Conservation (phyloP, 192 early-diverging fungal genomes). For the Geranomyces variabilis region DNA sequence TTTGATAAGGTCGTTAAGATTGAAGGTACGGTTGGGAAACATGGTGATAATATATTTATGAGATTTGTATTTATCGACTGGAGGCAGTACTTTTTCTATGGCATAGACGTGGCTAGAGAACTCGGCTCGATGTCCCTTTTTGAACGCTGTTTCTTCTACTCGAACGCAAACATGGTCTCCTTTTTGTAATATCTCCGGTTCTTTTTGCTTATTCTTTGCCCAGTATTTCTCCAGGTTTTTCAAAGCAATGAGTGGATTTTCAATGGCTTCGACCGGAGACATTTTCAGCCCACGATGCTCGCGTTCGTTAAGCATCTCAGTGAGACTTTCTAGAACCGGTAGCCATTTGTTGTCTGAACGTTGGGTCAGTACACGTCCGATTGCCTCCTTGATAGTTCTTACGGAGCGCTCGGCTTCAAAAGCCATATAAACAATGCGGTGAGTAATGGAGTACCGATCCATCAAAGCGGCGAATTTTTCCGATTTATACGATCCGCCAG, state of each 20-base stretch:
- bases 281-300: slow-evolving; percentile 24
- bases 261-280: slow-evolving; percentile 18
- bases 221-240: slow-evolving; percentile 18
- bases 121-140: slow-evolving; percentile 3
- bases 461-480: slow-evolving; percentile 1
- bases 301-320: slow-evolving; percentile 9
- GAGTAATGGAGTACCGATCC: slow-evolving; percentile 14
- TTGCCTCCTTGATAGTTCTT: slow-evolving; percentile 10
- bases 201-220: slow-evolving; percentile 9
- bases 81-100: slow-evolving; percentile 7
- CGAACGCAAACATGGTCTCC: slow-evolving; percentile 13
- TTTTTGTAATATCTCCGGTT: slow-evolving; percentile 1
- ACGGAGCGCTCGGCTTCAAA: slow-evolving; percentile 25
- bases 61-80: slow-evolving; percentile 6
- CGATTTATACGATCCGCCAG: slow-evolving; percentile 16
- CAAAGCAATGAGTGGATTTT: slow-evolving; percentile 6
- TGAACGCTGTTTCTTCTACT: slow-evolving; percentile 7
- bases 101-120: slow-evolving; percentile 22
- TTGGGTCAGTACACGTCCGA: slow-evolving; percentile 18
- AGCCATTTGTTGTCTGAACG: slow-evolving; percentile 6
- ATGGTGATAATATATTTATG: neutral
- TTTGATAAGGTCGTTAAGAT: slow-evolving; percentile 17
- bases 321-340: neutral
- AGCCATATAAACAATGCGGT: slow-evolving; percentile 25
- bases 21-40: slow-evolving; percentile 7